These are phyloP conservation scores for Ceriops decandra DNA, from an alignment of 345 rosid genomes.

Conservation along the genomic window DNA sequence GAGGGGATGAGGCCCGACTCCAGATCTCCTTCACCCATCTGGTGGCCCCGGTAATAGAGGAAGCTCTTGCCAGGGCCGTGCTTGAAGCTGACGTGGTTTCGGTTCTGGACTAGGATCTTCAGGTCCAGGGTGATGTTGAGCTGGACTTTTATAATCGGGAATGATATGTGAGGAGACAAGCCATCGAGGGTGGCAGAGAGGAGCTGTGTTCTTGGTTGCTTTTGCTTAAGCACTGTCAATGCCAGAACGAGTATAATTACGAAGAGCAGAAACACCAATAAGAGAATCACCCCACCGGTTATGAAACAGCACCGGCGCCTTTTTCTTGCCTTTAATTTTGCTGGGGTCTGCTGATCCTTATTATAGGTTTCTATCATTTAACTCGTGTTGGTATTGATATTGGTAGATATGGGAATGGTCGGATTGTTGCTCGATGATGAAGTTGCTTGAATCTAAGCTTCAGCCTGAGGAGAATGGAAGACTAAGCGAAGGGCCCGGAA, in stretches of 20 bases:
- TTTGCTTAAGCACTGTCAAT: conserved; percentile 44
- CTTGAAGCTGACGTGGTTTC: conserved; percentile 42
- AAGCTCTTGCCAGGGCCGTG: conserved; percentile 39
- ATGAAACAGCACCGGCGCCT: conserved; percentile 23
- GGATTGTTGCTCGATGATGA: too few species aligned
- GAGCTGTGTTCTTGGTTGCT: conserved; percentile 27
- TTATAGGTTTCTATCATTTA: conserved; percentile 7
- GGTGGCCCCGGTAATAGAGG: conserved; percentile 27
- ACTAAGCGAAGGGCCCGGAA: too few species aligned
- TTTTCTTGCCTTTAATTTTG: not conserved
- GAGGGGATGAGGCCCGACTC: conserved; percentile 42
- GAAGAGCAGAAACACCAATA: conserved; percentile 26
- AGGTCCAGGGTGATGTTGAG: conserved; percentile 48
- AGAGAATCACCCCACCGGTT: conserved; percentile 9
- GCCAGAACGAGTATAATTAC: conserved; percentile 33
- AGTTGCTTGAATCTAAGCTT: too few species aligned
- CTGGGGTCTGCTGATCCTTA: too few species aligned
- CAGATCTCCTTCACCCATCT: conserved; percentile 45
- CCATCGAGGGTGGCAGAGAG: conserved; percentile 42
- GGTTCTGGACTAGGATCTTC: conserved; percentile 33
- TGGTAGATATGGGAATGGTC: too few species aligned
- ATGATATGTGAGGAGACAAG: conserved; percentile 34
- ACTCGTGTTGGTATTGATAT: too few species aligned
- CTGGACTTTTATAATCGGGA: conserved; percentile 31
- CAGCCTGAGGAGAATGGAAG: too few species aligned